phyloP scores from a whole-genome alignment of 2,329 filamentous ascomycete species.

The Xylaria multiplex region DNA sequence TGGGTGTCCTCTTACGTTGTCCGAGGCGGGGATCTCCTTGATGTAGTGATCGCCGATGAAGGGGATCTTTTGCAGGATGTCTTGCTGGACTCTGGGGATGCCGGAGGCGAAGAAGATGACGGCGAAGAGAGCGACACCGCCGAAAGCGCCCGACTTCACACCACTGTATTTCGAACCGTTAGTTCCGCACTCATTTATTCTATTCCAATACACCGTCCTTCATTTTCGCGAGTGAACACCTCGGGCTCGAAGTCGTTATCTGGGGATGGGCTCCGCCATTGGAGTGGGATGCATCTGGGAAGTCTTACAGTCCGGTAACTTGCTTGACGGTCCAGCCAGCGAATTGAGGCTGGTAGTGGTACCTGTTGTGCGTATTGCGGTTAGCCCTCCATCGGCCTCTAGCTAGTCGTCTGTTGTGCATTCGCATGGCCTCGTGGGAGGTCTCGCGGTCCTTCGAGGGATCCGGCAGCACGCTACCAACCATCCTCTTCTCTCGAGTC shows the following conservation, averaged over 20 bases:
- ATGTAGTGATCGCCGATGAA: constrained; percentile 61
- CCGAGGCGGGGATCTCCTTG: constrained; percentile 66
- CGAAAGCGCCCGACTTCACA: constrained; percentile 63
- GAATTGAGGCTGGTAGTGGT: constrained; percentile 67
- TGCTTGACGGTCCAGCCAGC: constrained; percentile 62
- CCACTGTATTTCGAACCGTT: constrained; percentile 53
- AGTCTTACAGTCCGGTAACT: constrained; percentile 63
- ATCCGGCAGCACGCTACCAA: background rate
- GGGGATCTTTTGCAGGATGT: constrained; percentile 70
- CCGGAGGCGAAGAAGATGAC: constrained; percentile 70
- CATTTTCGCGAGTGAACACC: background rate
- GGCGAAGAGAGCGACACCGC: constrained; percentile 66
- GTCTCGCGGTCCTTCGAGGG: background rate
- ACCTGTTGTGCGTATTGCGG: constrained; percentile 55
- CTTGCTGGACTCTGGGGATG: constrained; percentile 67
- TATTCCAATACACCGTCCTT: background rate
- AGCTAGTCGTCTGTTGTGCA: background rate
- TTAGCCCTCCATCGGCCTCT: constrained; percentile 22
- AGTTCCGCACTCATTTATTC: constrained; percentile 11
- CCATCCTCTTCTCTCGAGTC: background rate
- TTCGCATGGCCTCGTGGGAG: constrained; percentile 10
- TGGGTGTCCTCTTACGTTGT: constrained; percentile 64
- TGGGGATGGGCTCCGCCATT: background rate
- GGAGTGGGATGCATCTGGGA: background rate
- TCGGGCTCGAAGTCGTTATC: background rate